Percentiles rank a stretch among this genome's conserved stretches.
Conservation (phyloP, 148 eudicot genomes). For the Pharnaceum exiguum region DNA sequence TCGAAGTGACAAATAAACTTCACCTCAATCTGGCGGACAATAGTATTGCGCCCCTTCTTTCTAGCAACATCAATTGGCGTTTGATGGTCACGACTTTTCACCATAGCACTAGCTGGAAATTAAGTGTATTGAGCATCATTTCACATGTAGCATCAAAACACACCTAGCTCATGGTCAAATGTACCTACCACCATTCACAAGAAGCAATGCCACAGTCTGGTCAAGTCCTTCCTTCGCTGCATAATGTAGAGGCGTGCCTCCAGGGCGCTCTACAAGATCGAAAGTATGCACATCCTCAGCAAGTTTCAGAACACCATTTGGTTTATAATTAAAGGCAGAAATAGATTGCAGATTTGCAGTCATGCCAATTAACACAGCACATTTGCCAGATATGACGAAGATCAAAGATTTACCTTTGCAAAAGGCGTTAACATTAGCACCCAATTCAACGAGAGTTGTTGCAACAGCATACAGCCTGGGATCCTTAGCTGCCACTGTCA, state of each 20-base stretch:
- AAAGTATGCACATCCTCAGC: neutral
- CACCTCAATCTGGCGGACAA: constrained; percentile 58
- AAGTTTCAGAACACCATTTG: no score
- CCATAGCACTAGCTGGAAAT: constrained; percentile 43
- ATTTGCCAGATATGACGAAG: neutral
- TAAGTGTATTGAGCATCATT: neutral
- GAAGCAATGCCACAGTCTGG: constrained; percentile 40
- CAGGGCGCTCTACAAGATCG: constrained; percentile 25
- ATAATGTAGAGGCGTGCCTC: constrained; percentile 59
- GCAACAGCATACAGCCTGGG: constrained; percentile 35
- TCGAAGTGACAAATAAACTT: neutral
- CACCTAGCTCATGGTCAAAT: neutral
- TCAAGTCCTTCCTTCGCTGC: constrained; percentile 49
- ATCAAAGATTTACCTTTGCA: constrained; percentile 18
- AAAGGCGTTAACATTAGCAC: constrained; percentile 49
- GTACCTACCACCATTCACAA: constrained; percentile 44
- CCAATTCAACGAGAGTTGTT: constrained; percentile 40
- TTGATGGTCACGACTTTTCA: constrained; percentile 39
- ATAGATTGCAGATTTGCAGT: neutral
- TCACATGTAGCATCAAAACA: neutral
- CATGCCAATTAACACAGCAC: neutral
- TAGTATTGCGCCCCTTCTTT: constrained; percentile 32
- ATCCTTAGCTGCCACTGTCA: constrained; percentile 49
- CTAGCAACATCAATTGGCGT: constrained; percentile 67
- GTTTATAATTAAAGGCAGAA: neutral